Evolutionary conservation across 164 flowering plant species (phyloP).

Genomic region (Paratinospora sagittata): DNA sequence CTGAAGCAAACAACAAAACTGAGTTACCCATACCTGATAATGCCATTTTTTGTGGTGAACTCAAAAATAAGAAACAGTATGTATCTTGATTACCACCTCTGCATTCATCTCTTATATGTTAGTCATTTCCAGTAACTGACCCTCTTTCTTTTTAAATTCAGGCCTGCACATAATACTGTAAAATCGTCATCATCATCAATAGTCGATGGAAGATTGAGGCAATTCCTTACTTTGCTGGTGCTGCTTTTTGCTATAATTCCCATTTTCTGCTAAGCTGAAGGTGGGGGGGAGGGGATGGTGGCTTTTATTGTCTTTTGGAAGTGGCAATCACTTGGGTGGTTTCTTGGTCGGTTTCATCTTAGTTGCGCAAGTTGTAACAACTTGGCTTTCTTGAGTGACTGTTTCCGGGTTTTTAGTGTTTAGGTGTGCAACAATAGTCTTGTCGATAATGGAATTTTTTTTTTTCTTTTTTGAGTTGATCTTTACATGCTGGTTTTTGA

Average conservation of each 20-base stretch:
- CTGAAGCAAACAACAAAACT: slow-evolving; percentile 69
- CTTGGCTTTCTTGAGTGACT: slow-evolving; percentile 8
- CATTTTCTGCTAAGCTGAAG: slow-evolving; percentile 22
- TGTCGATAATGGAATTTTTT: slow-evolving; percentile 18
- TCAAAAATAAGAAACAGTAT: slow-evolving; percentile 59
- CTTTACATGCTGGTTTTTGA: slow-evolving; percentile 4
- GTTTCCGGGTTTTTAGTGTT: slow-evolving; percentile 7
- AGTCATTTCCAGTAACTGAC: background rate
- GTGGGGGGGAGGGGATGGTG: background rate
- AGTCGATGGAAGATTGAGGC: slow-evolving; percentile 13
- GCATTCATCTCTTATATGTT: background rate
- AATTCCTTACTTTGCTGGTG: slow-evolving; percentile 25
- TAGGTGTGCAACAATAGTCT: slow-evolving; percentile 21
- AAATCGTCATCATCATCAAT: slow-evolving; percentile 33
- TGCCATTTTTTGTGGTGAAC: slow-evolving; percentile 72
- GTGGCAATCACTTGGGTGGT: background rate
- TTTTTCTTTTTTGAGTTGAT: slow-evolving; percentile 5
- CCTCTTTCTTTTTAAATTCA: slow-evolving; percentile 18
- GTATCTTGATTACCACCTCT: slow-evolving; percentile 8
- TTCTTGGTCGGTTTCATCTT: slow-evolving; percentile 11
- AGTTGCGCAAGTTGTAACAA: slow-evolving; percentile 6
- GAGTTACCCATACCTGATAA: slow-evolving; percentile 76
- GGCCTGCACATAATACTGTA: slow-evolving; percentile 42
- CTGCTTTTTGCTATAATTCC: slow-evolving; percentile 26
- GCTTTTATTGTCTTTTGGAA: background rate